These are phyloP conservation scores for Hortaea sp. DNA, from an alignment of 2,329 filamentous ascomycete species.

Conservation along the genomic window DNA sequence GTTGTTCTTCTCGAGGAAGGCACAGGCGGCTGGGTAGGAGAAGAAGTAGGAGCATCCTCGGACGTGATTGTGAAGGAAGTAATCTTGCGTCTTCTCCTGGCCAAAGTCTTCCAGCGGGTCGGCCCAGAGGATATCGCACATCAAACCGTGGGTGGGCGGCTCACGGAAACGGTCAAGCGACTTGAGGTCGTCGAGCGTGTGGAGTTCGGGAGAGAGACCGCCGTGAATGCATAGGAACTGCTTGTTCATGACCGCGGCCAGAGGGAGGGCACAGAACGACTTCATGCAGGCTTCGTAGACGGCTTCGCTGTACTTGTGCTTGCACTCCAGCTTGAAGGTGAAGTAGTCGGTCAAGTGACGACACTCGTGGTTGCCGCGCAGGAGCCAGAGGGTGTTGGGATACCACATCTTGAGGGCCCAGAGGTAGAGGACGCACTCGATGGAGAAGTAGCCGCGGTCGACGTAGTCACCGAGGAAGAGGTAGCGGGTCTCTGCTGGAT, in stretches of 20 bases:
- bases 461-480: slow-evolving; percentile 97
- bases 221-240: slow-evolving; percentile 98
- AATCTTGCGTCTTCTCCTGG: slow-evolving; percentile 96
- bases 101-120: slow-evolving; percentile 97
- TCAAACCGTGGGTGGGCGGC: slow-evolving; percentile 90
- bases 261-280: slow-evolving; percentile 85
- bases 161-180: slow-evolving; percentile 98
- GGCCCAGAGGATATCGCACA: slow-evolving; percentile 99
- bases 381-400: slow-evolving; percentile 90
- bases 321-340: slow-evolving; percentile 99
- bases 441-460: slow-evolving; percentile 96
- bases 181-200: slow-evolving; percentile 90
- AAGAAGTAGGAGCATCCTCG: slow-evolving; percentile 99
- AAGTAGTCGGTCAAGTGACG: slow-evolving; percentile 99
- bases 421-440: slow-evolving; percentile 96
- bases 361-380: slow-evolving; percentile 97
- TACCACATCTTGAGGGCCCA: slow-evolving; percentile 99
- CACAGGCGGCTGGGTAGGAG: slow-evolving; percentile 92
- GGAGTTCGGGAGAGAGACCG: slow-evolving; percentile 87
- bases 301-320: slow-evolving; percentile 96
- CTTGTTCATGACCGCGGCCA: slow-evolving; percentile 99
- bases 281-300: slow-evolving; percentile 98
- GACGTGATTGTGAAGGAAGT: slow-evolving; percentile 96
- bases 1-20: slow-evolving; percentile 98
- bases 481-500: slow-evolving; percentile 91